Conservation (phyloP, 257 asterid species). For the Solanum chilense region DNA sequence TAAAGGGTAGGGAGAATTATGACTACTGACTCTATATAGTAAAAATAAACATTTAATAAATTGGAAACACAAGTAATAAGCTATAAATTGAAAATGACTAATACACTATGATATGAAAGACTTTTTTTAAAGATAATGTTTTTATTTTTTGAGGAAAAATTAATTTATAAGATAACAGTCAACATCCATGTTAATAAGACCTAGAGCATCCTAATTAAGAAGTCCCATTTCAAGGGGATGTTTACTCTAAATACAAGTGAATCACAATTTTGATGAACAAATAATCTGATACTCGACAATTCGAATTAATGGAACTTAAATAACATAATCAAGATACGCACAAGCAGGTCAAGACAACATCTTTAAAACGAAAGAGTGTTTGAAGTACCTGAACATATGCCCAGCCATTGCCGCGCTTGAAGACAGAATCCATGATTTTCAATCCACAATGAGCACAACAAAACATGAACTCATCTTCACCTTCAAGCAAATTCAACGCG, state of each 20-base stretch:
- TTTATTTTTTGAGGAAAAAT: not conserved
- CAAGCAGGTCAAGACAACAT: not conserved
- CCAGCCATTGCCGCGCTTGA: conserved; percentile 90
- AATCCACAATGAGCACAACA: conserved; percentile 96
- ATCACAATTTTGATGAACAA: not conserved
- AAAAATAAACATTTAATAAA: not conserved
- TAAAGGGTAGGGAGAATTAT: not conserved
- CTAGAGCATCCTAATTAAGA: not conserved
- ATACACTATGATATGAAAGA: no score
- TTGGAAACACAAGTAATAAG: not conserved
- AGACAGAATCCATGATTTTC: conserved; percentile 73
- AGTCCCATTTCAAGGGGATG: not conserved
- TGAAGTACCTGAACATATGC: conserved; percentile 81
- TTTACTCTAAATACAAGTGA: not conserved
- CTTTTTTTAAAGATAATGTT: not conserved
- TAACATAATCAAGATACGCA: not conserved
- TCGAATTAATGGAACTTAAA: not conserved
- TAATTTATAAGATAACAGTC: not conserved
- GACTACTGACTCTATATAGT: not conserved
- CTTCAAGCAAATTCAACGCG: conserved; percentile 81
- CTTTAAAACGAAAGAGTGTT: not conserved
- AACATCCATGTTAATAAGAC: not conserved
- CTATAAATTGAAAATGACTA: not conserved
- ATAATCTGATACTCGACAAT: not conserved
- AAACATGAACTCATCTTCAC: conserved; percentile 97